Conservation (phyloP, 176 grass and related monocot genomes). For the Hordeum vulgare region MorexV3_pseudomolecules_assembly NC_058523.1:544227187-544227686, state of each 20-base stretch:
- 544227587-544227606: constrained; percentile 53
- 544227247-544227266: background rate
- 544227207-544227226: background rate
- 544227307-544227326: background rate
- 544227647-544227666: background rate
- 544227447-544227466: background rate
- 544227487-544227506: background rate
- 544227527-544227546: constrained; percentile 46
- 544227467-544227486: no score
- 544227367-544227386: background rate
- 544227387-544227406: background rate
- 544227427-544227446: constrained; percentile 6
- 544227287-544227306: background rate
- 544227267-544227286: background rate
- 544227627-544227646: background rate
- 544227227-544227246: background rate
- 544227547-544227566: constrained; percentile 51
- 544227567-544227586: constrained; percentile 68
- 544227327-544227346: background rate
- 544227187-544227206: constrained; percentile 46
- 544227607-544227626: constrained; percentile 56
- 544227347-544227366: background rate
- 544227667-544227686: background rate
- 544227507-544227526: constrained; percentile 31
- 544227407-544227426: background rate